Evolutionary conservation across 2,329 filamentous ascomycete genomes (phyloP), one percentile per base, ranked within the genome.

Genomic region (Penicillium concentricum): DNA sequence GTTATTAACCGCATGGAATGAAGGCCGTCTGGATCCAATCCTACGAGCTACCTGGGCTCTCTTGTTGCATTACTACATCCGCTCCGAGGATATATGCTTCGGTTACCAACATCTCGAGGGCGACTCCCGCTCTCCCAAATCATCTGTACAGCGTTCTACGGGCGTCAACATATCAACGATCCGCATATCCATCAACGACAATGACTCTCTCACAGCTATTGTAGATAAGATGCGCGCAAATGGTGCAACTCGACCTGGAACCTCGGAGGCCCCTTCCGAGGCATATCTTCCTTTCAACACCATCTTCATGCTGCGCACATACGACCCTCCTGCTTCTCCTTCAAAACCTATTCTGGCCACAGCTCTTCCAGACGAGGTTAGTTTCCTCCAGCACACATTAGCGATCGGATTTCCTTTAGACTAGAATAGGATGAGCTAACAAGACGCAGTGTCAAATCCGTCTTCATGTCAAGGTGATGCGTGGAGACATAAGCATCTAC

Each of bases 1-100:
- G 56, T 64, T 72, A 59, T 64, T 71, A 59, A 67, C 69, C 52
- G 68, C 69, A 56, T 72, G 62, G 63, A 57, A 67, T 6, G 61
- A 68, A 54, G 62, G 62, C 2, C 56, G 66, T 39, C 52, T 72
- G 41, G 61, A 63, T 28, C 56, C 65, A 8, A 47, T 71, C 26
- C 55, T 81, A 48, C 72, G 75, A 30, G 73, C 77, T 12, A 75
- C 78, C 9, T 81, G 79, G 79, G 78, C 73, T 2, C 58, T 81
- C 39, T 67, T 81, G 2, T 63, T 81, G 7, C 70, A 76, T 38
- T 74, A 72, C 44, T 81, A 80, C 59, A 76, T 78, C n/a, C 75
- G 72, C 2, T 74, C 74, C 16, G 73, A 79, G 47, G 77, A 81
- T 60, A 75, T 81, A 8, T 71, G 77, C 24, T 82, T 81, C 66